phyloP scores from a whole-genome alignment of 169 alveolate species.

The Pseudocohnilembus persalinus region DNA sequence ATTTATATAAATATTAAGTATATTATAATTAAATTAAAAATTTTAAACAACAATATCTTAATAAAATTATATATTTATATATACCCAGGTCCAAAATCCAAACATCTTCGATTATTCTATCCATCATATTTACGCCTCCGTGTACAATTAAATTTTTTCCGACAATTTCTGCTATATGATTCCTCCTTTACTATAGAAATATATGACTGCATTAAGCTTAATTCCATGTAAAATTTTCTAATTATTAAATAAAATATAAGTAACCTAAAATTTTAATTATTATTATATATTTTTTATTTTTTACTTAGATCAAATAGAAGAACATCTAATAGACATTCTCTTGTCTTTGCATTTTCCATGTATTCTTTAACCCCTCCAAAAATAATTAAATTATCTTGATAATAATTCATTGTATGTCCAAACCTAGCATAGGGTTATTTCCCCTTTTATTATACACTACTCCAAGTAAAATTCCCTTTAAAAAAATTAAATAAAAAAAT shows the following conservation, averaged over 20 bases:
- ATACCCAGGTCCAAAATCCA: not conserved
- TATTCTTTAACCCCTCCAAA: not conserved
- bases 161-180: not conserved
- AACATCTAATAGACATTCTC: not conserved
- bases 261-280: no score
- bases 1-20: no score
- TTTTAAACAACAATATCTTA: no score
- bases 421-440: not conserved
- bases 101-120: not conserved
- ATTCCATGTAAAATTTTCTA: not conserved
- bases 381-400: no score
- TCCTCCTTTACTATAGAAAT: not conserved
- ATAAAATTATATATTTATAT: no score
- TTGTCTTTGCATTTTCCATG: not conserved
- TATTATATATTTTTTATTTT: no score
- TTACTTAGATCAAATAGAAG: not conserved
- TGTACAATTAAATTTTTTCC: not conserved
- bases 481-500: no score
- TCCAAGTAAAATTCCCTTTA: no score
- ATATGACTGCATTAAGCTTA: not conserved
- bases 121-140: slow-evolving; percentile 5
- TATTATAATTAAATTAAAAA: no score
- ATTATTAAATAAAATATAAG: no score
- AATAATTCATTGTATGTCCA: not conserved
- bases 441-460: not conserved